A percentile compares a stretch with the other conserved stretches of the same genome.
phyloP scores from a whole-genome alignment of 1,284 basidiomycete genomes.

The Naganishia cerealis region DNA sequence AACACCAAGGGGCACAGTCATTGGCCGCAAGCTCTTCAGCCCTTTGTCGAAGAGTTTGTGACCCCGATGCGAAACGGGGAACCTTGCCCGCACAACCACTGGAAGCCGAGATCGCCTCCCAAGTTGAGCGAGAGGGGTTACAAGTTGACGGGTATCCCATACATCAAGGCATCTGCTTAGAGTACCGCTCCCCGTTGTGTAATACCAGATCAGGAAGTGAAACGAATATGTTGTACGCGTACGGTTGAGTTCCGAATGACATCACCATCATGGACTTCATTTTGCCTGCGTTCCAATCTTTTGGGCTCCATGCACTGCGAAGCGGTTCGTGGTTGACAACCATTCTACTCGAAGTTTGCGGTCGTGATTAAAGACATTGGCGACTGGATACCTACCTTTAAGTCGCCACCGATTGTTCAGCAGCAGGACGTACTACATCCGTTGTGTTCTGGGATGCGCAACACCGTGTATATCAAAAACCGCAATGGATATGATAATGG shows the following conservation, averaged over 20 bases:
- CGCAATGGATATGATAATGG: too few relatives aligned
- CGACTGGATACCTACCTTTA: too few relatives aligned
- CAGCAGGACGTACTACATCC: too few relatives aligned
- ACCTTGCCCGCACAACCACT: slow-evolving; percentile 18
- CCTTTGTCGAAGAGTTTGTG: slow-evolving; percentile 28
- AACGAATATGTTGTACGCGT: not conserved
- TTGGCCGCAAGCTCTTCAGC: slow-evolving; percentile 28
- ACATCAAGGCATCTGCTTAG: slow-evolving; percentile 26
- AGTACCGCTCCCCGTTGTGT: not conserved
- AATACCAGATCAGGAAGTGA: not conserved
- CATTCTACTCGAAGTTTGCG: too few relatives aligned
- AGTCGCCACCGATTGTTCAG: too few relatives aligned
- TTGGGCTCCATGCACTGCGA: not conserved
- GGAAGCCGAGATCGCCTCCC: slow-evolving; percentile 19
- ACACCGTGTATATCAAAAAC: too few relatives aligned
- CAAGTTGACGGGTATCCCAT: slow-evolving; percentile 32
- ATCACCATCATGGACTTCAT: not conserved
- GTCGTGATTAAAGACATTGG: too few relatives aligned
- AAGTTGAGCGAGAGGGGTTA: slow-evolving; percentile 28
- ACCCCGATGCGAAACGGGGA: slow-evolving; percentile 20
- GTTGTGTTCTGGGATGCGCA: too few relatives aligned
- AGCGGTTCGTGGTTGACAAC: too few relatives aligned
- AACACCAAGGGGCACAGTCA: slow-evolving; percentile 25
- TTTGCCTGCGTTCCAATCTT: not conserved
- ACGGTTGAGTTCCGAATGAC: not conserved